Evolutionary conservation across 2,329 filamentous ascomycete species (phyloP).

Genomic region (Decorospora gaudefroyi): DNA sequence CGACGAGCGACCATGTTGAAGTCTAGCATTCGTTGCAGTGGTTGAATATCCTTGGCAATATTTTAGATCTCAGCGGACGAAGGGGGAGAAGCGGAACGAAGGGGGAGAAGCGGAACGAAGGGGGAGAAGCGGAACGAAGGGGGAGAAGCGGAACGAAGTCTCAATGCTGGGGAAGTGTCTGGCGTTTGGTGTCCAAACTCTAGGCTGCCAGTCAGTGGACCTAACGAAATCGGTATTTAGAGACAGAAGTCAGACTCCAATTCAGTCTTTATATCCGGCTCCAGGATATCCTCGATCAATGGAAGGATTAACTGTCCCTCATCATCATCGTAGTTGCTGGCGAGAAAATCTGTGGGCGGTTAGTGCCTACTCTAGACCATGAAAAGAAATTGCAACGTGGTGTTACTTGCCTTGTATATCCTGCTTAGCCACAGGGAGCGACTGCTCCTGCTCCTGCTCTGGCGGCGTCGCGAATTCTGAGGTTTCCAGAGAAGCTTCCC

Average conservation of each 20-base stretch:
- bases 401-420: neutral
- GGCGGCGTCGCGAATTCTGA: neutral
- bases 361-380: neutral
- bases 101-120: too few relatives aligned
- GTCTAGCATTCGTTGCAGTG: neutral
- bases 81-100: too few relatives aligned
- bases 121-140: too few relatives aligned
- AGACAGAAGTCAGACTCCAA: too few relatives aligned
- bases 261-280: neutral
- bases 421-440: neutral
- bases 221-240: too few relatives aligned
- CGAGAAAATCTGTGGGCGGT: neutral
- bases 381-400: neutral
- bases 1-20: neutral
- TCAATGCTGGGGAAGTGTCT: too few relatives aligned
- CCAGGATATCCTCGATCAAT: neutral
- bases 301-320: neutral
- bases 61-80: too few relatives aligned
- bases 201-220: too few relatives aligned
- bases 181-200: too few relatives aligned
- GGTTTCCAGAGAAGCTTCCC: conserved; percentile 2
- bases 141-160: too few relatives aligned
- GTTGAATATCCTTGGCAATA: neutral
- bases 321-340: neutral
- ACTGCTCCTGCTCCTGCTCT: neutral